phyloP scores from a whole-genome alignment of 2,329 filamentous ascomycete species.

The Monosporascus sp. region DNA sequence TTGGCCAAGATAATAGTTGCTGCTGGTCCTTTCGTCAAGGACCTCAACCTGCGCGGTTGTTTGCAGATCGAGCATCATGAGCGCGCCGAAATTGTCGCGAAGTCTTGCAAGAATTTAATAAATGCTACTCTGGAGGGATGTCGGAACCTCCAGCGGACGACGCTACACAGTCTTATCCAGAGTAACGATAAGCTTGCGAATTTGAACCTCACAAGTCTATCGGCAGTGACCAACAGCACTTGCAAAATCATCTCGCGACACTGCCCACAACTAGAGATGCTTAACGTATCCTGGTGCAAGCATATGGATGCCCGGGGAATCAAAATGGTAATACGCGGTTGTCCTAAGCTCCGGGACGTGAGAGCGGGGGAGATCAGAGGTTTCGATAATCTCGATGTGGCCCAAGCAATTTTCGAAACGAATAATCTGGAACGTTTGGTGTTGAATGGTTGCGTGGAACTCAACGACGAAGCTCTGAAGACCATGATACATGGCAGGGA shows the following conservation, averaged over 20 bases:
- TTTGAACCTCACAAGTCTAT: conserved; percentile 79
- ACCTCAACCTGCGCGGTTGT: conserved; percentile 87
- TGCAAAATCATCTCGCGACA: conserved; percentile 81
- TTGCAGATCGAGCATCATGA: conserved; percentile 83
- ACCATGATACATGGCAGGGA: conserved; percentile 71
- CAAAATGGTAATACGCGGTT: conserved; percentile 66
- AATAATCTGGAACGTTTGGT: conserved; percentile 82
- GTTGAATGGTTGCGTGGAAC: conserved; percentile 71
- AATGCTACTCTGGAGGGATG: conserved; percentile 88
- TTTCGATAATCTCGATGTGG: conserved; percentile 70
- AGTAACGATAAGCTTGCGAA: conserved; percentile 75
- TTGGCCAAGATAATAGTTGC: conserved; percentile 79
- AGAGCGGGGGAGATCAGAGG: conserved; percentile 77
- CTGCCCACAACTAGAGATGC: conserved; percentile 73
- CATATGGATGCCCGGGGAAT: conserved; percentile 77
- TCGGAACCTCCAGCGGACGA: conserved; percentile 72
- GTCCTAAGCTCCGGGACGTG: conserved; percentile 70
- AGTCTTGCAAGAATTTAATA: conserved; percentile 79
- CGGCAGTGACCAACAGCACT: conserved; percentile 73
- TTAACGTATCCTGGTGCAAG: conserved; percentile 92
- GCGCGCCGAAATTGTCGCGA: conserved; percentile 70
- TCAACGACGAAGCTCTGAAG: conserved; percentile 70
- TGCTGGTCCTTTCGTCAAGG: conserved; percentile 84
- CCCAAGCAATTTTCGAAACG: conserved; percentile 68
- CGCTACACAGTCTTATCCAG: conserved; percentile 70